Evolutionary conservation across 345 rosid genomes (phyloP), one percentile per base, ranked within the genome.

Genomic region (Murraya koenigii): DNA sequence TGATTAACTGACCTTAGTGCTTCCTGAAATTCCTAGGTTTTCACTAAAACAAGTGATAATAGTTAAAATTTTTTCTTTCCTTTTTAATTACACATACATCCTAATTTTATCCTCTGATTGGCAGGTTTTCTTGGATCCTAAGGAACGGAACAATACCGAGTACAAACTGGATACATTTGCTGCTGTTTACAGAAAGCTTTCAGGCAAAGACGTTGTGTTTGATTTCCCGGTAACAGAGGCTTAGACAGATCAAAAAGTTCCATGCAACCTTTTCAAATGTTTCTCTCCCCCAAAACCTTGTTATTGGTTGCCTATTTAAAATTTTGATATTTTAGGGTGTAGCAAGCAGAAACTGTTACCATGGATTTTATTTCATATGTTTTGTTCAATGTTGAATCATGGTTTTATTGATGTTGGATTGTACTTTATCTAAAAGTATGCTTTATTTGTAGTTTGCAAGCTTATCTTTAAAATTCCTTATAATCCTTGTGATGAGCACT

Each of bases 51-150:
- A 2, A 30, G 4, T 63, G 33, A 14, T 14, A 30, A 14, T 15
- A 6, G 1, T 30, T 0, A 3, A 58, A 58, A 58, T 11, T 6
- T 2, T n/a, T 8, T 22, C 38, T n/a, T 23, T 11, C 32, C 3
- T 58, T 66, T 66, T 14, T 7, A 38, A 9, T 35, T 22, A 20
- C 7, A 20, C 19, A 6, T 28, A 77, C 22, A 61, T 66, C 4
- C 10, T 35, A 62, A 25, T 26, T 52, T 13, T 58, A 61, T 60
- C 44, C 6, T 5, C n/a, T 32, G 41, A 2, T 39, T 8, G 3
- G 35, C 71, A 93, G 98, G 87, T 94, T 17, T 90, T 86, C 80
- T 86, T 94, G 90, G 98, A 94, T 63, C 92, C 95, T 0, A 94
- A 91, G 86, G 98, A 91, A 77, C 77, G 85, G 66, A 94, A 90